Conservation (phyloP, 768 basidiomycete genomes). For the Kwoniella sp. region DNA sequence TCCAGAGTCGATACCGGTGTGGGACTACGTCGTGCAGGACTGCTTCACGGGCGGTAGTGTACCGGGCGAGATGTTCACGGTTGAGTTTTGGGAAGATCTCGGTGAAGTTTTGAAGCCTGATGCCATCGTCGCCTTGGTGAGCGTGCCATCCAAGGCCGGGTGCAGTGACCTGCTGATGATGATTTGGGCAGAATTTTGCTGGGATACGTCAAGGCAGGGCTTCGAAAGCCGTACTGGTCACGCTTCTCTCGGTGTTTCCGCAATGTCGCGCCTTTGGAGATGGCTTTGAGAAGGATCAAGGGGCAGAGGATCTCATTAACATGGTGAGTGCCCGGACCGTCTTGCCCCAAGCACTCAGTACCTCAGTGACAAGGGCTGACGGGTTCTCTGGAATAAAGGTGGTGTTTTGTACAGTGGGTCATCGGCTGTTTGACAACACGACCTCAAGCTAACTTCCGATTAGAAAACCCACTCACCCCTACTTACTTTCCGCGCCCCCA, state of each 20-base stretch:
- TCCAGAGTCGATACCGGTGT: slow-evolving; percentile 41
- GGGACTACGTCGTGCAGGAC: slow-evolving; percentile 72
- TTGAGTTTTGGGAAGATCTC: slow-evolving; percentile 75
- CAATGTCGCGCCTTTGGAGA: slow-evolving; percentile 84
- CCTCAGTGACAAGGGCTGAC: neutral
- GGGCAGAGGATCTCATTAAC: slow-evolving; percentile 63
- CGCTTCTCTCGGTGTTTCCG: slow-evolving; percentile 66
- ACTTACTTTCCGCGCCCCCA: slow-evolving; percentile 42
- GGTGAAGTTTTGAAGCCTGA: slow-evolving; percentile 62
- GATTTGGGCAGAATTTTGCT: slow-evolving; percentile 55
- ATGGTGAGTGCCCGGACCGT: slow-evolving; percentile 60
- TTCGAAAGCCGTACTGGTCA: slow-evolving; percentile 64
- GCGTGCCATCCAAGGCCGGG: slow-evolving; percentile 30
- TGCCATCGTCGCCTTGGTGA: slow-evolving; percentile 75
- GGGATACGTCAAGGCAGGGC: slow-evolving; percentile 64
- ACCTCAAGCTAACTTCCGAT: neutral
- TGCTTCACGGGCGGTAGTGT: slow-evolving; percentile 93
- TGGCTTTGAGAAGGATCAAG: slow-evolving; percentile 48
- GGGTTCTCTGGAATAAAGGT: slow-evolving; percentile 55
- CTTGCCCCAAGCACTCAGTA: neutral
- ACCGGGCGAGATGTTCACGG: slow-evolving; percentile 75
- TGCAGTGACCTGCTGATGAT: neutral
- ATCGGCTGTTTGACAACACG: no score
- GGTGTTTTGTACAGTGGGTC: slow-evolving; percentile 66
- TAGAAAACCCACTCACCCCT: slow-evolving; percentile 37